Conservation (phyloP, 2,329 filamentous ascomycete species). For the Pseudogymnoascus verrucosus region DNA sequence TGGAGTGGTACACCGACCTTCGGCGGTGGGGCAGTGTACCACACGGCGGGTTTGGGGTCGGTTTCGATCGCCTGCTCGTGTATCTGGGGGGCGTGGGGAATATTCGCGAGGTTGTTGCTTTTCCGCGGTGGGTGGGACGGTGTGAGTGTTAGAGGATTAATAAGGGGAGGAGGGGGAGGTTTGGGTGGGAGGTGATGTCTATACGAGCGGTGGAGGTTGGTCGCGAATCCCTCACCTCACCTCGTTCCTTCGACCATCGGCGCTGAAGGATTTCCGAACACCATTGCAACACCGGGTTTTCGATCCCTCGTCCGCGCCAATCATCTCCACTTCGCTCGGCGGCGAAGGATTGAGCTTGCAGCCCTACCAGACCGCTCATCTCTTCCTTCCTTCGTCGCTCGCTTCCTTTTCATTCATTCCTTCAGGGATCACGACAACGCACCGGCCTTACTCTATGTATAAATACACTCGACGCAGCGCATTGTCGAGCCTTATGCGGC, state of each 20-base stretch:
- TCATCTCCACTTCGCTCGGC: background rate
- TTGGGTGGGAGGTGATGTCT: background rate
- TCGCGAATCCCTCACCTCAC: background rate
- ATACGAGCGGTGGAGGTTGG: background rate
- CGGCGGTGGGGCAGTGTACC: constrained; percentile 62
- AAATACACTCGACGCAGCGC: background rate
- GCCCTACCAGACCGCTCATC: background rate
- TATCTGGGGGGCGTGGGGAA: constrained; percentile 59
- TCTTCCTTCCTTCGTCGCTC: background rate
- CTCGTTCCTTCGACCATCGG: background rate
- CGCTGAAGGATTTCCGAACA: background rate
- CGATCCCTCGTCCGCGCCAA: background rate
- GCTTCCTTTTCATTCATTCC: background rate
- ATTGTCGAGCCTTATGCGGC: background rate
- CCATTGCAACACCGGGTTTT: background rate
- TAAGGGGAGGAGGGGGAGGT: background rate
- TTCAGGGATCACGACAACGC: background rate
- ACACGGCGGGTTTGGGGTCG: constrained; percentile 65
- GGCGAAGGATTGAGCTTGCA: background rate
- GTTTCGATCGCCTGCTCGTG: constrained; percentile 60
- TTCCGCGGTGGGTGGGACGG: constrained; percentile 48
- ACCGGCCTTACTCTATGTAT: background rate
- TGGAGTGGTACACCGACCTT: constrained; percentile 65
- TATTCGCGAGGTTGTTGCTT: constrained; percentile 60
- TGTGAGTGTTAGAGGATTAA: constrained; percentile 28